phyloP scores from a whole-genome alignment of 78 protist genomes.

The Dictyostelium citrinum region DNA sequence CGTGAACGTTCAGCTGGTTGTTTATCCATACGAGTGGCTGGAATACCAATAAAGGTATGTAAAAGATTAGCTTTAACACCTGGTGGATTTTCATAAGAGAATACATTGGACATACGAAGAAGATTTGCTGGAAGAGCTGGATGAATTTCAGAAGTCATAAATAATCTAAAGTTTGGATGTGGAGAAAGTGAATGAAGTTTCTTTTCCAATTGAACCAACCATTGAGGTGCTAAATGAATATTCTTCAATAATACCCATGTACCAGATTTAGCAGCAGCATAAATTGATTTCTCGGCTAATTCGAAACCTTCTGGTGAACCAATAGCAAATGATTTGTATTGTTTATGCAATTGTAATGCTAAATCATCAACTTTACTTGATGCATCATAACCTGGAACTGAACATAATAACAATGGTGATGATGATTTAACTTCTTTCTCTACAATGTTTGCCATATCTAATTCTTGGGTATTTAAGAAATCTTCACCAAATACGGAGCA shows the following conservation, averaged over 20 bases:
- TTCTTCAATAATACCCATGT: constrained; percentile 98
- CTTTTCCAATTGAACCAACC: constrained; percentile 95
- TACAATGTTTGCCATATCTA: constrained; percentile 77
- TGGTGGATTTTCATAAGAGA: constrained; percentile 96
- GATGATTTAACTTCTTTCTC: constrained; percentile 66
- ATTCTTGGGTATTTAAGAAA: constrained; percentile 30
- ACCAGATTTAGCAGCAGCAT: constrained; percentile 88
- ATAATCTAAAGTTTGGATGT: constrained; percentile 90
- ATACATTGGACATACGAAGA: constrained; percentile 86
- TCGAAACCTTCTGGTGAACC: constrained; percentile 97
- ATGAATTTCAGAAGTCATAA: constrained; percentile 94
- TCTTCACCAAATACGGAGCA: constrained; percentile 82
- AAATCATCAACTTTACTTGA: constrained; percentile 69
- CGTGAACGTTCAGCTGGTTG: constrained; percentile 87
- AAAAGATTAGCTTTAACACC: constrained; percentile 92
- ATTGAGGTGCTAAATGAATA: constrained; percentile 97
- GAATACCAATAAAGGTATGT: constrained; percentile 66
- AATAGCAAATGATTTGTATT: constrained; percentile 91
- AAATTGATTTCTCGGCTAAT: constrained; percentile 91
- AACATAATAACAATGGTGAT: constrained; percentile 89
- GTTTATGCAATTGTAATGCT: constrained; percentile 68
- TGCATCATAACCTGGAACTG: constrained; percentile 96
- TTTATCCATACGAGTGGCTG: constrained; percentile 28
- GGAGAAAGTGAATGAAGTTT: constrained; percentile 87
- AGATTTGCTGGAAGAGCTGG: constrained; percentile 92